Evolutionary conservation across 2,329 filamentous ascomycete genomes (phyloP).

Genomic region (Colletotrichum tabaci): DNA sequence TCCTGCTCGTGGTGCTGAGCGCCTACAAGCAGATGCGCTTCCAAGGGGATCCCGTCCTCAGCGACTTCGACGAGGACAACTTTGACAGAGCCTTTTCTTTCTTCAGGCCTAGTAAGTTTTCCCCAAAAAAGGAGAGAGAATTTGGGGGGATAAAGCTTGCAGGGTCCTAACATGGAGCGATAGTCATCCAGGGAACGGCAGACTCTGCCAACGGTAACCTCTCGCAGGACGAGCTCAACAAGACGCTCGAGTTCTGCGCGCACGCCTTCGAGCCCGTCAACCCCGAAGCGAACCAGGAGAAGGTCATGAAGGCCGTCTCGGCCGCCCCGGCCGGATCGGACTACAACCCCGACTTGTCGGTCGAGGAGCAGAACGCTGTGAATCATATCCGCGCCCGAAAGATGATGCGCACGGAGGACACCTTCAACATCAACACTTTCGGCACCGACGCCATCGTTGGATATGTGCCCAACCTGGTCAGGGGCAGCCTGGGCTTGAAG

Average conservation of each 20-base stretch:
- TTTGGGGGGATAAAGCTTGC: too few relatives aligned
- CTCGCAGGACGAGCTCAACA: constrained; percentile 50
- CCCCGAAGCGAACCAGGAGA: background rate
- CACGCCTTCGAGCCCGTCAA: constrained; percentile 47
- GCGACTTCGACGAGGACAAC: constrained; percentile 57
- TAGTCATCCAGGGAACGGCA: constrained; percentile 57
- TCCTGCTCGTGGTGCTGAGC: constrained; percentile 59
- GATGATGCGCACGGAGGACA: constrained; percentile 51
- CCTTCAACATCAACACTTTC: constrained; percentile 53
- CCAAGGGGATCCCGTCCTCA: constrained; percentile 52
- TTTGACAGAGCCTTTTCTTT: constrained; percentile 61
- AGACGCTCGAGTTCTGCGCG: constrained; percentile 53
- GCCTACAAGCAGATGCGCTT: constrained; percentile 45
- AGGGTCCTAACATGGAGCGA: background rate
- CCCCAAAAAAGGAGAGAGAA: too few relatives aligned
- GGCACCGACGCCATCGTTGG: constrained; percentile 42
- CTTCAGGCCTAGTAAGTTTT: constrained; percentile 56
- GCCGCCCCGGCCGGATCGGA: too few relatives aligned
- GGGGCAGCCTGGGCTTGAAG: background rate
- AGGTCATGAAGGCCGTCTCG: constrained; percentile 16
- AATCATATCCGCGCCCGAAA: constrained; percentile 47
- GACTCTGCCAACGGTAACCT: constrained; percentile 48
- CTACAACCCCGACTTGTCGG: too few relatives aligned
- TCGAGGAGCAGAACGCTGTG: constrained; percentile 25
- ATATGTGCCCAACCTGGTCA: background rate